Evolutionary conservation across 768 basidiomycete genomes (phyloP).

Genomic region (Trametes coccinea): DNA sequence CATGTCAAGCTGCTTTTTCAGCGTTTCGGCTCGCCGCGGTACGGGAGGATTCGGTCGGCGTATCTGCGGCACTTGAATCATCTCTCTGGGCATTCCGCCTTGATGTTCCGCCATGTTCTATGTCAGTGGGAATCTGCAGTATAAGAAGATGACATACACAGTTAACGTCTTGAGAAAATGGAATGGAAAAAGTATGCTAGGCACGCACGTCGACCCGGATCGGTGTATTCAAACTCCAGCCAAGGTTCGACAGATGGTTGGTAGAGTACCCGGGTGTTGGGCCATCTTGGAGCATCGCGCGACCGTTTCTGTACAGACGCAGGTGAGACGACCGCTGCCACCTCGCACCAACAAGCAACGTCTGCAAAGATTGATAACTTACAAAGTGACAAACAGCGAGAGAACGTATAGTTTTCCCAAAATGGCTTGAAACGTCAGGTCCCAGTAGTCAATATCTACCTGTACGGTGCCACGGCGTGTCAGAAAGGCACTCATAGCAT

Average conservation of each 20-base stretch:
- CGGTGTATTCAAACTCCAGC: slow-evolving; percentile 13
- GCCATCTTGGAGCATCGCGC: slow-evolving; percentile 16
- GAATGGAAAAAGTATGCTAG: not conserved
- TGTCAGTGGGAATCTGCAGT: slow-evolving; percentile 14
- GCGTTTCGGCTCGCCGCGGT: not conserved
- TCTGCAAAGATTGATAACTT: not conserved
- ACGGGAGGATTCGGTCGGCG: slow-evolving; percentile 7
- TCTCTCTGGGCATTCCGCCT: slow-evolving; percentile 9
- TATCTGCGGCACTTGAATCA: slow-evolving; percentile 8
- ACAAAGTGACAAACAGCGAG: slow-evolving; percentile 33
- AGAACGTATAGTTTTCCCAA: slow-evolving; percentile 35
- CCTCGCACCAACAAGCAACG: not conserved
- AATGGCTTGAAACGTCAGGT: slow-evolving; percentile 29
- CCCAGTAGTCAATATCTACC: slow-evolving; percentile 29
- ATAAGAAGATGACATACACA: not conserved
- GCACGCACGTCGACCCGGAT: slow-evolving; percentile 18
- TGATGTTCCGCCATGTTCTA: slow-evolving; percentile 5
- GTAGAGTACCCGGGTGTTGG: slow-evolving; percentile 13
- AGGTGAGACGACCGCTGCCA: no score
- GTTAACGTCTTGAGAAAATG: not conserved
- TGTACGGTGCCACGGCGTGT: not conserved
- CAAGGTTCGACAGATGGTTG: slow-evolving; percentile 8
- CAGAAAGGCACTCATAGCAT: not conserved
- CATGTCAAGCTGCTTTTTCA: slow-evolving; percentile 7
- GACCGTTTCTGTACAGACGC: slow-evolving; percentile 10